Percentiles rank a stretch among this genome's conserved stretches.
phyloP scores from a whole-genome alignment of 75 land plant species.

The Sequoia sempervirens region DNA sequence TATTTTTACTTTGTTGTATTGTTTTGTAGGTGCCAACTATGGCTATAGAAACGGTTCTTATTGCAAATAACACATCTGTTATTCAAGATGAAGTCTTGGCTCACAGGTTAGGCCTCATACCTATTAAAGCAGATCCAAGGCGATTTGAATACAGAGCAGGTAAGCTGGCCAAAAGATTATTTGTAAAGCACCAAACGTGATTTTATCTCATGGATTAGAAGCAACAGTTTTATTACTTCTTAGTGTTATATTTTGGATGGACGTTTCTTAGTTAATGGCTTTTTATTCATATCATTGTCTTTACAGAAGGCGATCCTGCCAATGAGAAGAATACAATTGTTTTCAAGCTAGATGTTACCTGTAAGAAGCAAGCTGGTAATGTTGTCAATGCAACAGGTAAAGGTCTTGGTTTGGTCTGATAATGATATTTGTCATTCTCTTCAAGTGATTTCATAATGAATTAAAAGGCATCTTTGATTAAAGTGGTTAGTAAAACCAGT shows the following conservation, averaged over 20 bases:
- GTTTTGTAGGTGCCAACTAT: constrained; percentile 79
- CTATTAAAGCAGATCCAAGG: constrained; percentile 77
- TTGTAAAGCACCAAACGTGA: not conserved
- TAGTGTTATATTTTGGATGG: not conserved
- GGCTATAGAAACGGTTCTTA: constrained; percentile 91
- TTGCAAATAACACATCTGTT: constrained; percentile 86
- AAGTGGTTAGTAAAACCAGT: not conserved
- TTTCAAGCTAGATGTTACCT: constrained; percentile 67
- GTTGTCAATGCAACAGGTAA: constrained; percentile 43
- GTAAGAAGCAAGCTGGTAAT: constrained; percentile 41
- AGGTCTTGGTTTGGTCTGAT: not conserved
- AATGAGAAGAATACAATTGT: constrained; percentile 96
- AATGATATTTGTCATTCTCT: not conserved
- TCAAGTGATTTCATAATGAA: not conserved
- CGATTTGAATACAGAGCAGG: constrained; percentile 80
- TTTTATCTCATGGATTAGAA: not conserved
- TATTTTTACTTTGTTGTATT: not conserved
- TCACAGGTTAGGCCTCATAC: constrained; percentile 90
- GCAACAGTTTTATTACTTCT: not conserved
- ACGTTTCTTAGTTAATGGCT: not conserved
- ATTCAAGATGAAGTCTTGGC: constrained; percentile 90
- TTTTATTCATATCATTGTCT: not conserved
- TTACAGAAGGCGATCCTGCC: constrained; percentile 68
- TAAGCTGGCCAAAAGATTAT: constrained; percentile 7
- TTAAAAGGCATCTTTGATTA: not conserved